Base-by-base conservation (phyloP, 768 basidiomycete genomes). In the Sarcodon sp. region DNA sequence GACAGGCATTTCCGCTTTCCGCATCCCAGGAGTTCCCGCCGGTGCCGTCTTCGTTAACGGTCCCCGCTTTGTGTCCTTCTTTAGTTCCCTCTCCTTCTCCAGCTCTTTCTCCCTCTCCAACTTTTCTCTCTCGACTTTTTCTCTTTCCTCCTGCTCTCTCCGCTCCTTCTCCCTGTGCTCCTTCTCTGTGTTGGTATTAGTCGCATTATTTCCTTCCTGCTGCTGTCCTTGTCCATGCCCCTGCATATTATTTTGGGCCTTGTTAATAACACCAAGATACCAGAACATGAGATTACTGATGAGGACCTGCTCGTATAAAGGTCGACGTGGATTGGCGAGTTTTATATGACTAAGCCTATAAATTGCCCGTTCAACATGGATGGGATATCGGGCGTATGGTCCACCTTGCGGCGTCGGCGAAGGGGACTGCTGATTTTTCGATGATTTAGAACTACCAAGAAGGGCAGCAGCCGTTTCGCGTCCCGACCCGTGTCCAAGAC, bases 341-440 rank as follows among this genome's bases (percentile, higher is more conserved):
- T 99, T 99, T 72, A 99, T 99, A 61, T 99, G 96, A 61, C 89
- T 93, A 45, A 99, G 70, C 51, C 96, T 75, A 66, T 99, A 99
- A 43, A 99, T 93, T 3, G 96, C 96, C 33, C 96, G 79, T 62
- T 99, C 96, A 53, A 99, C 96, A 59, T 99, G 96, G 51, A 99
- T 97, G 7, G 96, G 96, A 61, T 98, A 93, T 54, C 96, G 79
- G 45, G 93, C 72, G 54, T 75, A 83, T 39, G 62, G 58, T 27
- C 69, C 69, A 13, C 61, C 58, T 41, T 69, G 75, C 16, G 85
- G 80, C 9, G 84, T 82, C 3, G 75, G 66, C 7, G 83, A 78
- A 0, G 80, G 72, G 18, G 70, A 68, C 52, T 77, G 68, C 31
- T 69, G 65, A 63, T 87, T 89, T 4, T 27, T 27, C 10, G 83